A percentile compares a stretch with the other conserved stretches of the same genome.
These are phyloP conservation scores for Mentha longifolia DNA, from an alignment of 257 asterid species.

Conservation along the genomic window DNA sequence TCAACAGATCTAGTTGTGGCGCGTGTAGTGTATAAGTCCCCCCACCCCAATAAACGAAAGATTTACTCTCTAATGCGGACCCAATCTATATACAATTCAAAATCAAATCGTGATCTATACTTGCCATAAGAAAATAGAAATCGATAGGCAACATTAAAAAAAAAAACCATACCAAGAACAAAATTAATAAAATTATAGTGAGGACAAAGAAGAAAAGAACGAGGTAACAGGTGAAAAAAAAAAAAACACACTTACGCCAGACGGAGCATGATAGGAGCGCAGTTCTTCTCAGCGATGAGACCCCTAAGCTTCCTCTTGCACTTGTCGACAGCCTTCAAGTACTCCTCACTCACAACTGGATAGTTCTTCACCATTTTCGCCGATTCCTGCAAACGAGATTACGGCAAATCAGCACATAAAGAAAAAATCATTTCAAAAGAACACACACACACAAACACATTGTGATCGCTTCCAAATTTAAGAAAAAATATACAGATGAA, in stretches of 20 bases:
- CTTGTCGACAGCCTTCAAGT: conserved; percentile 75
- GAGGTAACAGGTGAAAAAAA: not conserved
- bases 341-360: conserved; percentile 84
- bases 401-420: not conserved
- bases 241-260: conserved; percentile 82
- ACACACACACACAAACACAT: not conserved
- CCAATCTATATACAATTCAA: not conserved
- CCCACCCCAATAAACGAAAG: no score
- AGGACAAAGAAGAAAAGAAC: not conserved
- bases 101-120: not conserved
- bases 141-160: not conserved
- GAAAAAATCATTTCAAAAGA: not conserved
- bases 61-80: not conserved
- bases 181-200: not conserved
- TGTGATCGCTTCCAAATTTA: not conserved
- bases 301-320: conserved; percentile 86
- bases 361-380: conserved; percentile 74
- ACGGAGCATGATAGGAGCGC: conserved; percentile 93
- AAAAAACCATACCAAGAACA: not conserved
- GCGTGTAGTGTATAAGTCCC: no score
- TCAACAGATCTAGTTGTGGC: not conserved
- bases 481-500: not conserved
- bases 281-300: conserved; percentile 80
- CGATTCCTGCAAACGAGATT: conserved; percentile 28
- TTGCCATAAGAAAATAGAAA: not conserved